Evolutionary conservation across 352 stramenopile species (phyloP).

Genomic region (Pythium utonaiense): DNA sequence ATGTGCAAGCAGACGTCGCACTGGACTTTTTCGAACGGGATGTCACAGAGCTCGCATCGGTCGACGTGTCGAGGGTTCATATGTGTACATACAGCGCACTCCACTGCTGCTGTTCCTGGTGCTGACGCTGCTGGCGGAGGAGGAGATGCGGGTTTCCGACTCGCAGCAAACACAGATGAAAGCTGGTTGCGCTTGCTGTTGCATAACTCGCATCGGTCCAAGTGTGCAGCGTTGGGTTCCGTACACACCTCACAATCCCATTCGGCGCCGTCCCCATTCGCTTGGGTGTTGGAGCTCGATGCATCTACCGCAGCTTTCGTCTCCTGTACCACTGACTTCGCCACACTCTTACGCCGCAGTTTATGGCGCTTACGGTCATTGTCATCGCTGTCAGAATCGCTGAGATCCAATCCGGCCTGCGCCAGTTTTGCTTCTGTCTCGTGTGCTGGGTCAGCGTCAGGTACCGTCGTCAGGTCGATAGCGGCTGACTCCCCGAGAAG

Average conservation of each 20-base stretch:
- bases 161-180: neutral
- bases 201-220: constrained; percentile 11
- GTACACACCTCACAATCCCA: constrained; percentile 33
- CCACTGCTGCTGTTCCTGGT: neutral
- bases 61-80: neutral
- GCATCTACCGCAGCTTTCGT: neutral
- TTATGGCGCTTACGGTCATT: constrained; percentile 13
- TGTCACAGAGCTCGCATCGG: constrained; percentile 1
- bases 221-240: neutral
- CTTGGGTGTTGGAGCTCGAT: neutral
- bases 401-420: constrained; percentile 45
- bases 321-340: neutral
- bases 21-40: constrained; percentile 2
- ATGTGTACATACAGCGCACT: constrained; percentile 9
- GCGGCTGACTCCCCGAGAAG: neutral
- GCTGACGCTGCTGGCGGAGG: neutral
- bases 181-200: constrained; percentile 1
- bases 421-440: constrained; percentile 26
- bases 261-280: neutral
- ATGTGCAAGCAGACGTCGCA: constrained; percentile 15
- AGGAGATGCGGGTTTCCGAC: neutral
- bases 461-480: constrained; percentile 17
- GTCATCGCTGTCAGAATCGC: constrained; percentile 42
- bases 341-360: constrained; percentile 5
- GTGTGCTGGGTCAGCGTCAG: constrained; percentile 1